Conservation (phyloP, 148 eudicot species). For the Rhododendron henanense region DNA sequence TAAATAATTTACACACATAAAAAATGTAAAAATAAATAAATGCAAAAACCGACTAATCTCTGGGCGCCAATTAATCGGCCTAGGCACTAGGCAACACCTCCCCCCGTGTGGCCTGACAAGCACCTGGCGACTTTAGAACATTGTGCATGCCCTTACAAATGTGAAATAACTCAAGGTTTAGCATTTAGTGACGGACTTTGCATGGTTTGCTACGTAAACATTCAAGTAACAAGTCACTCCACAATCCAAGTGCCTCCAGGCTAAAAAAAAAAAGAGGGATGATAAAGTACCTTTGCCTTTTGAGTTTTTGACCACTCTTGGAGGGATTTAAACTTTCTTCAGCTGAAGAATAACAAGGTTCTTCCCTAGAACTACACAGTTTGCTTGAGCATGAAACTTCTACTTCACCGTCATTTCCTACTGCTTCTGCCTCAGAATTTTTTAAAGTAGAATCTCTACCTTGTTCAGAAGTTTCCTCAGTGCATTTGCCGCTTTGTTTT, state of each 20-base stretch:
- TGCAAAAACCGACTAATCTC: neutral
- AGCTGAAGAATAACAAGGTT: conserved; percentile 9
- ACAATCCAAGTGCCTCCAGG: neutral
- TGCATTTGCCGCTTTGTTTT: conserved; percentile 15
- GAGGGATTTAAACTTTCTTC: conserved; percentile 16
- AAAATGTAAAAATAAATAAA: no score
- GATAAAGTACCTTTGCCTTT: conserved; percentile 13
- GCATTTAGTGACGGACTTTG: neutral
- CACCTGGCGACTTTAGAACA: neutral
- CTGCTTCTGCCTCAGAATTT: neutral
- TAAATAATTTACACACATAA: no score
- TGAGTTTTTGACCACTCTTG: conserved; percentile 3
- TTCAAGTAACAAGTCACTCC: neutral
- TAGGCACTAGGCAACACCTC: neutral
- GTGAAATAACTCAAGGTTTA: neutral
- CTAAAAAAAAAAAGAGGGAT: neutral
- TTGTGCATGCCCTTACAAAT: neutral
- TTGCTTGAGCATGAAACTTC: conserved; percentile 1
- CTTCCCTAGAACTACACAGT: neutral
- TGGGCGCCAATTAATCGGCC: neutral
- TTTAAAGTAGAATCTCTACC: neutral
- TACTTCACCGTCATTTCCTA: neutral
- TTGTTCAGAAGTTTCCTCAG: conserved; percentile 9
- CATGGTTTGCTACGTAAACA: neutral
- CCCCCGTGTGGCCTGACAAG: neutral